Evolutionary conservation across 1,139 yeast genomes (phyloP), one percentile per base, ranked within the genome.

Genomic region (Suhomyces maxii): DNA sequence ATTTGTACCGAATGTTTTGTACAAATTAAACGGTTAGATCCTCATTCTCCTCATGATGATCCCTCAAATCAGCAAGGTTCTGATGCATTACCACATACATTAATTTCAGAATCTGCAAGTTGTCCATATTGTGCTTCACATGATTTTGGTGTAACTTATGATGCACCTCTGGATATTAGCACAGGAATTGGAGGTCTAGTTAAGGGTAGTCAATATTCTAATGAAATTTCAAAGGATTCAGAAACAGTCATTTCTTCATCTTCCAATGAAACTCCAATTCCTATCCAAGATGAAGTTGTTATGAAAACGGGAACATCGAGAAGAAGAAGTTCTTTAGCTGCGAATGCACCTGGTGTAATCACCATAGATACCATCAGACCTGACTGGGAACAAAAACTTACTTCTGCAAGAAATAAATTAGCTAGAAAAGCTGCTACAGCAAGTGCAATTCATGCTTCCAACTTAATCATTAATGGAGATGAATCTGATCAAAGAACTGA

Each of bases 1-100:
- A 90, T 93, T 23, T 93, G 99, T 67, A 80, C 97, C 1, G 99
- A 93, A 67, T 93, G 99, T 64, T 93, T 93, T 77, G 97, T 91
- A 8, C 98, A 91, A 64, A 90, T 93, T 62, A 90, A 88, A 64
- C 77, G 99, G 49, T 74, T 86, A 26, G 96, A 89, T n/a, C 98
- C 99, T 0, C 98, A 91, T 65, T 89, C 91, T 33, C 96, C 97
- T 0, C 95, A 89, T 61, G 95, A 86, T 51, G 82, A 74, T 47
- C 62, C 61, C 6, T 33, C 60, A 56, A 30, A 63, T 64, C 44
- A 47, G 40, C 63, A 41, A 63, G 47, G 69, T 65, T 36, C 46
- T 47, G 45, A 62, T 36, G 61, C 61, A 37, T 58, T 68, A 48
- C 87, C 89, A 13, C 83, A 84, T 46, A 75, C 83, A 34, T 72